Evolutionary conservation across 192 early-diverging fungal genomes (phyloP), one percentile per base, ranked within the genome.

Genomic region (Coemansia sp.): DNA sequence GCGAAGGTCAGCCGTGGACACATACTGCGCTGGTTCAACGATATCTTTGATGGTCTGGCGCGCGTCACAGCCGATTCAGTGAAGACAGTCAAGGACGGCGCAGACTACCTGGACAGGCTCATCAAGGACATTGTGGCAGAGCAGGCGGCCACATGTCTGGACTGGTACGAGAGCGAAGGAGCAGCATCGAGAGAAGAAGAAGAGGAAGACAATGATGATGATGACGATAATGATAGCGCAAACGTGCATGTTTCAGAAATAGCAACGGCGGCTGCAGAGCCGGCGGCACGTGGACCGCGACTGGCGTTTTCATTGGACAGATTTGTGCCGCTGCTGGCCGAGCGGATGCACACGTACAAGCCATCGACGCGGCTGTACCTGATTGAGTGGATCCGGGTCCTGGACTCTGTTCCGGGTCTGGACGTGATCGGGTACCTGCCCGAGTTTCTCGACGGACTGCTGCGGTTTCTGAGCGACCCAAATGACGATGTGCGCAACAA

Each of bases 121-220:
- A 88, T 99, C 61, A 97, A 97, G 77, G 98, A 99, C 61, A 92
- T 99, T 75, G 95, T 98, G 0, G 88, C 91, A 1, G 98, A 98
- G 62, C 87, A 91, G 47, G 85, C 94, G 3, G 87, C 87, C 0
- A 90, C 87, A 28, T 96, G 89, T 62, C 66, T 86, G 53, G 76
- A 73, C 37, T 79, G 76, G 76, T 79, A 72, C 19, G 75, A 65
- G 14, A 47, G 20, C 42, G 48, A 64, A 15, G 65, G 45, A 0
- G 45, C 20, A 59, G 20, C 14, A 6, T 4, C 13, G 9, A 22
- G 25, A 33, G 57, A 44, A 11, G 57, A 13, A 11, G 17, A 13
- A 11, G 17, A 23, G 42, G 57, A 44, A 11, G 57, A 13, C 38
- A 41, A 13, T 17, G 17, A 23, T 13, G n/a, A 41, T 36, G 34